Evolutionary conservation across 129 eudicot genomes (phyloP).

Genomic region (Cynara cardunculus): DNA sequence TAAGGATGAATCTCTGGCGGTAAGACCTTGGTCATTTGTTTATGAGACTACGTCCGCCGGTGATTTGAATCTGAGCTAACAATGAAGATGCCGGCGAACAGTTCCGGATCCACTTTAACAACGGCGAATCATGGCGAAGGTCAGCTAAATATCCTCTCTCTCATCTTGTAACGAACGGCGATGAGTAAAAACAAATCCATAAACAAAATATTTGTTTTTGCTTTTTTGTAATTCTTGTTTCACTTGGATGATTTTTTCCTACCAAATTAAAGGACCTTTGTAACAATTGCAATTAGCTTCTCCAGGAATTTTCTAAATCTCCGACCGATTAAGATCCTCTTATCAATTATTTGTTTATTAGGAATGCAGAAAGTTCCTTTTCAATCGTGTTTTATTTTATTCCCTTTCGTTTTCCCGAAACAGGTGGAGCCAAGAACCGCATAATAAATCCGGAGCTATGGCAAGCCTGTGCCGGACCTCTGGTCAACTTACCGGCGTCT

Average conservation of each 20-base stretch:
- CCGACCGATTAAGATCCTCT: not conserved
- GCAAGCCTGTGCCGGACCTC: slow-evolving; percentile 99
- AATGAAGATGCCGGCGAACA: slow-evolving; percentile 52
- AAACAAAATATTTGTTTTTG: too few species aligned
- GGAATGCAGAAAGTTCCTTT: not conserved
- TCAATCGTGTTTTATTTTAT: not conserved
- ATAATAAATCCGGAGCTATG: slow-evolving; percentile 75
- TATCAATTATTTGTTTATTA: not conserved
- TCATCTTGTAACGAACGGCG: not conserved
- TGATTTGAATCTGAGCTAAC: not conserved
- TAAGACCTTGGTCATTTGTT: slow-evolving; percentile 18
- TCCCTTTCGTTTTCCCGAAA: not conserved
- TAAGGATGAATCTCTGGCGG: slow-evolving; percentile 34
- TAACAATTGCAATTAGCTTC: not conserved
- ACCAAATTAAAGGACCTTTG: not conserved
- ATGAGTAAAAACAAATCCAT: too few species aligned
- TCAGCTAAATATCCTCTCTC: slow-evolving; percentile 25
- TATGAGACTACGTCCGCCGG: not conserved
- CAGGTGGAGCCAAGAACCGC: slow-evolving; percentile 25
- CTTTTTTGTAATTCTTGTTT: not conserved
- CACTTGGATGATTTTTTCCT: not conserved
- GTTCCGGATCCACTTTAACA: slow-evolving; percentile 46
- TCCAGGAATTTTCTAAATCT: not conserved
- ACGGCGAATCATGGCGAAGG: slow-evolving; percentile 60
- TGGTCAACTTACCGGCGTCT: slow-evolving; percentile 92